These are phyloP conservation scores for Alternaria solani DNA, from an alignment of 2,329 filamentous ascomycete species.

Conservation along the genomic window DNA sequence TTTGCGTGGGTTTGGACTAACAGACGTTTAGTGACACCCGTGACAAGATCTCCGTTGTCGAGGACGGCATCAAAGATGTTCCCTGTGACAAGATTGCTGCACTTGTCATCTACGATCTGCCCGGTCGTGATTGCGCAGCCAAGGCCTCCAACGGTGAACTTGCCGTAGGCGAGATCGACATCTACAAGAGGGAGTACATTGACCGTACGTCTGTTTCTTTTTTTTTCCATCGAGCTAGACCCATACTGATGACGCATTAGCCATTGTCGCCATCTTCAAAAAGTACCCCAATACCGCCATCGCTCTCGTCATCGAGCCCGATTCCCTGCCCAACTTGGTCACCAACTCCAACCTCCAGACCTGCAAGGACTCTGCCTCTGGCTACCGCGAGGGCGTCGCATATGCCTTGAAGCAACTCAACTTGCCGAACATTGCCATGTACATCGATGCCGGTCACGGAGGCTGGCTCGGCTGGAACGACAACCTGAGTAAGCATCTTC, in stretches of 20 bases:
- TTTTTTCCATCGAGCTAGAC: neutral
- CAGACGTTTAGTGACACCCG: slow-evolving; percentile 57
- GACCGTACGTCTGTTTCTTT: slow-evolving; percentile 49
- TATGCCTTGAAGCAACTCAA: slow-evolving; percentile 68
- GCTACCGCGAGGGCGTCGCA: slow-evolving; percentile 66
- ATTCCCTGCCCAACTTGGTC: slow-evolving; percentile 70
- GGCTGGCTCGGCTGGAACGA: slow-evolving; percentile 72
- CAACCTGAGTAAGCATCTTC: slow-evolving; percentile 57
- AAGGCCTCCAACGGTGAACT: slow-evolving; percentile 72
- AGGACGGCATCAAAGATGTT: slow-evolving; percentile 60
- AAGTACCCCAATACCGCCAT: slow-evolving; percentile 59
- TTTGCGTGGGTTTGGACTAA: neutral
- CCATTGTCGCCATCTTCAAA: slow-evolving; percentile 64
- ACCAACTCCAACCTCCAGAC: slow-evolving; percentile 65
- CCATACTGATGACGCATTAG: slow-evolving; percentile 22
- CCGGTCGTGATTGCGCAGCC: slow-evolving; percentile 71
- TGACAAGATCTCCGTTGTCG: slow-evolving; percentile 57
- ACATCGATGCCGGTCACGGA: slow-evolving; percentile 70
- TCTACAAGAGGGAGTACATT: slow-evolving; percentile 63
- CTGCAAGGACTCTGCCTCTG: slow-evolving; percentile 64
- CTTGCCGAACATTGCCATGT: slow-evolving; percentile 70
- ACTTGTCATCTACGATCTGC: slow-evolving; percentile 71
- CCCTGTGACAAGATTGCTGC: slow-evolving; percentile 60
- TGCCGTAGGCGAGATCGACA: slow-evolving; percentile 60
- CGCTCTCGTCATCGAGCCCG: slow-evolving; percentile 63